Conservation (phyloP, 2,329 filamentous ascomycete species). For the Beauveria sp. region DNA sequence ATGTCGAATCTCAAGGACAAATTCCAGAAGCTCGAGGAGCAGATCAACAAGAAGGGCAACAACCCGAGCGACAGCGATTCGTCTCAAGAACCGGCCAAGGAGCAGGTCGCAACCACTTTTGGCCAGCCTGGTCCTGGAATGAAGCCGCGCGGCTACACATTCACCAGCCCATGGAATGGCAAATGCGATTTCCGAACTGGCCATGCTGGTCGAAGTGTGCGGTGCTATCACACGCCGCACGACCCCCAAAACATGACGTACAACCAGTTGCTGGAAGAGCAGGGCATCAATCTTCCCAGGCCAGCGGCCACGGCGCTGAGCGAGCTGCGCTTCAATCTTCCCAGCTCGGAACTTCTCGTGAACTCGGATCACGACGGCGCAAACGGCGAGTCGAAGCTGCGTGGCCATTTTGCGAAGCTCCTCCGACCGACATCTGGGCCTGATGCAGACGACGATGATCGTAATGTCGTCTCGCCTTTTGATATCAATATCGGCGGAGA, state of each 20-base stretch:
- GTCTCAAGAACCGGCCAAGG: background rate
- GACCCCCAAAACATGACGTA: conserved; percentile 26
- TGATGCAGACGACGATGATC: conserved; percentile 33
- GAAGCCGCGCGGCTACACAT: conserved; percentile 62
- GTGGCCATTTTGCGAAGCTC: conserved; percentile 37
- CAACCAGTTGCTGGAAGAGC: conserved; percentile 37
- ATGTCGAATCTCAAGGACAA: conserved; percentile 38
- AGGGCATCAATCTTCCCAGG: conserved; percentile 19
- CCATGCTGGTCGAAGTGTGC: conserved; percentile 63
- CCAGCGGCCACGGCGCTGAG: conserved; percentile 50
- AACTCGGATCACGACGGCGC: conserved; percentile 25
- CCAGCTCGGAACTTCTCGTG: conserved; percentile 43
- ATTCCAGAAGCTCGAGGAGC: conserved; percentile 30
- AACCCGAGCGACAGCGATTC: conserved; percentile 22
- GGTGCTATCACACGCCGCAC: conserved; percentile 65
- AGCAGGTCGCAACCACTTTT: background rate
- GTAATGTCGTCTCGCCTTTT: conserved; percentile 32
- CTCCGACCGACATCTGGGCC: conserved; percentile 22
- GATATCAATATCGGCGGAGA: conserved; percentile 75
- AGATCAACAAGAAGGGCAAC: conserved; percentile 19
- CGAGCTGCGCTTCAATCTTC: conserved; percentile 86
- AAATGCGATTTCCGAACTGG: conserved; percentile 80
- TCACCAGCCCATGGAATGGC: conserved; percentile 79
- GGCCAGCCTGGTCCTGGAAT: conserved; percentile 36
- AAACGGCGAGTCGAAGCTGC: conserved; percentile 22